Evolutionary conservation across 768 basidiomycete genomes (phyloP).

Genomic region (Hericium alpestre): DNA sequence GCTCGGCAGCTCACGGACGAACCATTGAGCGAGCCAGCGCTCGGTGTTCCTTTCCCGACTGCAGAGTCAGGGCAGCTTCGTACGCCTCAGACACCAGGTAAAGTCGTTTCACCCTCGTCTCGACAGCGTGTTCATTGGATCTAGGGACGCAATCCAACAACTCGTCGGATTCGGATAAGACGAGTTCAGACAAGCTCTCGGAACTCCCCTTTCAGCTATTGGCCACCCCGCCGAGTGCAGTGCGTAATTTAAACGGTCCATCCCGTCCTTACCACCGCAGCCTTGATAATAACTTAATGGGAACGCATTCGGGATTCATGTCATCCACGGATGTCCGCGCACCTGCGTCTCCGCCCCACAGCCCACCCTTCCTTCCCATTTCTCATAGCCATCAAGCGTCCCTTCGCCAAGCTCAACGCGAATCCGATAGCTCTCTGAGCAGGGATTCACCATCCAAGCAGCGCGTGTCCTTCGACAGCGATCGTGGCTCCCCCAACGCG

Average conservation of each 20-base stretch:
- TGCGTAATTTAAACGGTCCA: slow-evolving; percentile 19
- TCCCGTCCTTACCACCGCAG: slow-evolving; percentile 24
- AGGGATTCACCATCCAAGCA: slow-evolving; percentile 37
- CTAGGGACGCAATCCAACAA: neutral
- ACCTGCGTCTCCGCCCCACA: slow-evolving; percentile 29
- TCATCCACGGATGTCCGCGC: neutral
- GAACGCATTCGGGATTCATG: slow-evolving; percentile 14
- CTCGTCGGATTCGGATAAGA: slow-evolving; percentile 21
- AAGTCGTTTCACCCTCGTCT: neutral
- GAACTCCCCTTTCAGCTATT: slow-evolving; percentile 20
- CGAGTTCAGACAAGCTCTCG: slow-evolving; percentile 37
- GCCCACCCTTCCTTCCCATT: slow-evolving; percentile 14
- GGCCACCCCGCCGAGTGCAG: slow-evolving; percentile 21
- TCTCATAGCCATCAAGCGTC: slow-evolving; percentile 12
- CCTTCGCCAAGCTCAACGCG: neutral
- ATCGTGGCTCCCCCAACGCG: slow-evolving; percentile 29
- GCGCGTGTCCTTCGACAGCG: slow-evolving; percentile 48
- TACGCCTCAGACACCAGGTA: neutral
- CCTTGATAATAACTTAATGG: slow-evolving; percentile 20
- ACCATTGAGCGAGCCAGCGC: neutral
- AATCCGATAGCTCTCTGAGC: slow-evolving; percentile 25
- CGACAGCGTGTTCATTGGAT: neutral
- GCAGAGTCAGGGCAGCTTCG: neutral
- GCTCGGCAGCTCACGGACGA: slow-evolving; percentile 3
- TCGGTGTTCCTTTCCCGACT: neutral